Conservation (phyloP, 108 stramenopile genomes). For the Skeletonema menzelii region DNA sequence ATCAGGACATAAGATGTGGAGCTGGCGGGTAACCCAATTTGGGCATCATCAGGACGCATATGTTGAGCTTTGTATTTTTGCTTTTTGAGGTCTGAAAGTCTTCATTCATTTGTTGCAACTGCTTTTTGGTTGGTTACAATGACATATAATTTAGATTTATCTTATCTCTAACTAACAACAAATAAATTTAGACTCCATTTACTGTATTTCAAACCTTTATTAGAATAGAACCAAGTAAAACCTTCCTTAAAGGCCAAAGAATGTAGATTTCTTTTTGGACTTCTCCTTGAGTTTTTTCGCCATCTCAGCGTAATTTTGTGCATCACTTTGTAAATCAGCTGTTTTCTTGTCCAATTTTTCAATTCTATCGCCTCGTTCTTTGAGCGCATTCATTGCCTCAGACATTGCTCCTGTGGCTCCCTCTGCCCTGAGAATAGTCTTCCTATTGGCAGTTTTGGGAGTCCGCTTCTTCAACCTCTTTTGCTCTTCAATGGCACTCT, state of each 20-base stretch:
- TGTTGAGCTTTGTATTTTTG: too few species aligned
- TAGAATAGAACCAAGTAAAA: neutral
- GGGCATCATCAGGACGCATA: too few species aligned
- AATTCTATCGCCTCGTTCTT: slow-evolving; percentile 37
- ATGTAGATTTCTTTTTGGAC: slow-evolving; percentile 23
- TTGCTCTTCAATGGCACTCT: slow-evolving; percentile 25
- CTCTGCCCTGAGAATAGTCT: neutral
- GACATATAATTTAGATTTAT: too few species aligned
- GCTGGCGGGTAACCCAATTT: too few species aligned
- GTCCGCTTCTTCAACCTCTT: slow-evolving; percentile 7
- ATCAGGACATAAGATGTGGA: too few species aligned
- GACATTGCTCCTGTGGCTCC: slow-evolving; percentile 13
- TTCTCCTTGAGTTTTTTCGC: slow-evolving; percentile 49
- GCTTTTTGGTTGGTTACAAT: too few species aligned
- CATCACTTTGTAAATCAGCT: slow-evolving; percentile 27
- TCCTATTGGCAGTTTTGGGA: neutral
- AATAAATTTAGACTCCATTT: too few species aligned
- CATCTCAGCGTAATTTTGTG: slow-evolving; percentile 34
- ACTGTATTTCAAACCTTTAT: too few species aligned
- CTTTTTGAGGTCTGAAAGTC: too few species aligned
- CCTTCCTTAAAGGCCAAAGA: neutral
- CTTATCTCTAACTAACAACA: too few species aligned
- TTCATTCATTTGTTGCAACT: too few species aligned
- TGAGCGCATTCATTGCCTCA: slow-evolving; percentile 33
- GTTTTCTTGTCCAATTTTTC: slow-evolving; percentile 26